Base-by-base conservation (phyloP, 805 yeast species). In the Clavispora phyllophila region DNA sequence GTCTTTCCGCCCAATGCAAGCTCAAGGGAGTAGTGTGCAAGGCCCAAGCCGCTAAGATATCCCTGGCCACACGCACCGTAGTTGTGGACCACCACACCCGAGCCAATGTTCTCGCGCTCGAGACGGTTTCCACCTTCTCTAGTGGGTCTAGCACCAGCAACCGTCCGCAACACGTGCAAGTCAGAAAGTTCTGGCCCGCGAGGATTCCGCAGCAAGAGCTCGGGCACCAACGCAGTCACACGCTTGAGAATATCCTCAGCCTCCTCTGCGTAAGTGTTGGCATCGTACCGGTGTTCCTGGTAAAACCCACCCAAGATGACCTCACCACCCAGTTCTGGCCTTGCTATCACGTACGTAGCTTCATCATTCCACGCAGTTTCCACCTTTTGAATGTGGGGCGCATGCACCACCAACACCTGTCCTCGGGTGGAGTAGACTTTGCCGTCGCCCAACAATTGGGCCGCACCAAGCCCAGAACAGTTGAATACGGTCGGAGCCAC, bases 61-160 rank as follows among this genome's bases (percentile, higher is more conserved):
- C 43, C 43, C 27, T 2, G 9, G 12, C 40, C 43, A 17, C 39
- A 15, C 1, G 43, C 43, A 18, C 43, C 40, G 32, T 41, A 36
- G 29, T 36, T 41, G 32, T 41, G 43, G 10, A 41, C 14, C 12
- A 41, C 35, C 9, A 37, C 10, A 9, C 36, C 36, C 4, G 25
- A 12, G 3, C 15, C 29, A n/a, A 34, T 28, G 2, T 24, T 19
- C n/a, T 40, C 43, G 20, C 22, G 37, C 28, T 41, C 40, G 5
- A 41, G 26, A 4, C 43, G 36, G 14, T 12, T 31, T 13, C 39
- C 43, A 3, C 37, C 40, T 5, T 23, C 31, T n/a, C 43, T 22
- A 15, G 35, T n/a, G 9, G 39, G 42, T 9, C 42, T 31, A 13
- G 35, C 31, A 3, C 43, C 43, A 1, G 43, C 43, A 15, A 31